Evolutionary conservation across 371 early-diverging fungal species (phyloP).

Genomic region (Cokeromyces recurvatus): DNA sequence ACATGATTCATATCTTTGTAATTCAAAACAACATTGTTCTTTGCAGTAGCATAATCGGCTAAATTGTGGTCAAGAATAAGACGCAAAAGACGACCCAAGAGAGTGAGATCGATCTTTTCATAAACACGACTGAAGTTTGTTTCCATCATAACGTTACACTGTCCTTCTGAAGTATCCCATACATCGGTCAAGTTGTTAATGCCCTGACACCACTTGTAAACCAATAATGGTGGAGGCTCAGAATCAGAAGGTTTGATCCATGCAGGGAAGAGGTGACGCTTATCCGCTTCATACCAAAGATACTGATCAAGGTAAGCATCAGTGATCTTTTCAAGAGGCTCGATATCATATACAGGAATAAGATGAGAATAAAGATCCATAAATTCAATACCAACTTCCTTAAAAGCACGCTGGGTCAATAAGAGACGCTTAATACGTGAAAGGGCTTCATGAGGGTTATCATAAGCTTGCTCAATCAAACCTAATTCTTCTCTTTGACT

Average conservation of each 20-base stretch:
- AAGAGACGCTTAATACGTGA: constrained; percentile 94
- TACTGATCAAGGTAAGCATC: constrained; percentile 99
- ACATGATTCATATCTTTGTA: constrained; percentile 99
- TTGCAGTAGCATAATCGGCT: constrained; percentile 98
- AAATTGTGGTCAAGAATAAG: constrained; percentile 97
- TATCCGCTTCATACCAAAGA: constrained; percentile 96
- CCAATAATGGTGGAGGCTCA: constrained; percentile 94
- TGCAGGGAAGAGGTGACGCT: constrained; percentile 86
- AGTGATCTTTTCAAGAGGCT: constrained; percentile 97
- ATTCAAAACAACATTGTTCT: constrained; percentile 94
- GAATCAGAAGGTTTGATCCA: constrained; percentile 98
- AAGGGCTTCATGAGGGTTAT: constrained; percentile 94
- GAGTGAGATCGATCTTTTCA: constrained; percentile 97
- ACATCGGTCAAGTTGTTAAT: constrained; percentile 94
- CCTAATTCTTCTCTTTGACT: constrained; percentile 97
- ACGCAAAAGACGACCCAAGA: constrained; percentile 92
- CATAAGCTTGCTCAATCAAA: constrained; percentile 96
- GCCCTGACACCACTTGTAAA: constrained; percentile 98
- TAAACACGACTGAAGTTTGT: constrained; percentile 88
- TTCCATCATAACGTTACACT: constrained; percentile 95
- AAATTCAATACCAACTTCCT: constrained; percentile 98
- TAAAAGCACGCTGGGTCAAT: constrained; percentile 97
- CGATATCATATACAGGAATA: constrained; percentile 96
- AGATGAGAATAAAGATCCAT: constrained; percentile 96
- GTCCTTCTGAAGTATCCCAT: constrained; percentile 91